Evolutionary conservation across 2,329 filamentous ascomycete genomes (phyloP).

Genomic region (Ceratocystis huliohia): DNA sequence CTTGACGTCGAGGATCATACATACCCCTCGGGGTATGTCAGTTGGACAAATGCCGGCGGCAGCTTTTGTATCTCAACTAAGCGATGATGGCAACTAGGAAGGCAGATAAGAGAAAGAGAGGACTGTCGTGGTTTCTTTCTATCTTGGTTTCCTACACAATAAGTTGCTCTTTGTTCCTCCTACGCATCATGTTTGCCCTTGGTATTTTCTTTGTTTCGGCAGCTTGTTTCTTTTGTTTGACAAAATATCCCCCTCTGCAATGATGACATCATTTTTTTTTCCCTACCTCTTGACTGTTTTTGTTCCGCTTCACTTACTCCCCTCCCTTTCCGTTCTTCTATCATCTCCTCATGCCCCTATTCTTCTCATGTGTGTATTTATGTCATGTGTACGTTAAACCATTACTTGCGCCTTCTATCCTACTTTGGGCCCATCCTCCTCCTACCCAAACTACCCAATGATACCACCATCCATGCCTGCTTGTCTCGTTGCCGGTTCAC

Average conservation of each 20-base stretch:
- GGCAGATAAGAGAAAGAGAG: no score
- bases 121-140: no score
- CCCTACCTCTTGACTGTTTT: background rate
- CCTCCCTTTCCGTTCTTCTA: background rate
- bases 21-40: conserved; percentile 62
- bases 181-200: background rate
- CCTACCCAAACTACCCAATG: background rate
- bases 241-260: background rate
- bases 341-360: background rate
- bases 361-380: conserved; percentile 11
- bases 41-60: conserved; percentile 78
- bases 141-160: no score
- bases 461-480: background rate
- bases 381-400: conserved; percentile 10
- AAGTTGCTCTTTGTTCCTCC: background rate
- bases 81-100: conserved; percentile 34
- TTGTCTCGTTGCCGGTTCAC: background rate
- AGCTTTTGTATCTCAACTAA: conserved; percentile 81
- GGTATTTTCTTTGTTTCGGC: background rate
- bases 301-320: background rate
- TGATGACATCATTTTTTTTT: background rate
- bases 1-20: conserved; percentile 57
- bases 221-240: background rate
- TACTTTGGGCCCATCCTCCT: background rate
- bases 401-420: conserved; percentile 12